phyloP scores from a whole-genome alignment of 2,329 filamentous ascomycete genomes.

The Setomelanomma holmii region DNA sequence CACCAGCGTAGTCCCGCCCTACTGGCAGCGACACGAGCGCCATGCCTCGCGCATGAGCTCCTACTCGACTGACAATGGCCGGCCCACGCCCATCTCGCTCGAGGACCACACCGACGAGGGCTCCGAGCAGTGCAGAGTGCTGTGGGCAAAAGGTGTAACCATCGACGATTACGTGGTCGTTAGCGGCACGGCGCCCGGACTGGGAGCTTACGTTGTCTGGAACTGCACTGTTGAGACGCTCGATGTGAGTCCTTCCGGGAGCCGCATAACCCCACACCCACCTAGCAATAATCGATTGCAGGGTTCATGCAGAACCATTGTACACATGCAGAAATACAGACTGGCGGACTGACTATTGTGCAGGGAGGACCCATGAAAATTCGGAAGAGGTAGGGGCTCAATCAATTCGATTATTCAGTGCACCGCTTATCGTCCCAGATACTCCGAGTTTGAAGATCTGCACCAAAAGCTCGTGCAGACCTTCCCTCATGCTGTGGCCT shows the following conservation, averaged over 20 bases:
- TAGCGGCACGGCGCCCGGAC: constrained; percentile 61
- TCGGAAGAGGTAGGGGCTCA: constrained; percentile 60
- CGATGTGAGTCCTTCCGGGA: constrained; percentile 64
- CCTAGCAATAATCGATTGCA: constrained; percentile 10
- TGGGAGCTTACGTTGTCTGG: constrained; percentile 96
- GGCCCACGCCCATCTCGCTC: constrained; percentile 61
- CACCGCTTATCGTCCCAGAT: constrained; percentile 56
- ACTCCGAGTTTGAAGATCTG: constrained; percentile 92
- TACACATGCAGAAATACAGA: constrained; percentile 2
- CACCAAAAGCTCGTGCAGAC: constrained; percentile 75
- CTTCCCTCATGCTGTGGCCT: constrained; percentile 82
- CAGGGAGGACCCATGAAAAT: constrained; percentile 65
- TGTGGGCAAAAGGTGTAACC: constrained; percentile 68
- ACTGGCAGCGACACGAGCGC: constrained; percentile 55
- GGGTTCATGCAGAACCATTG: constrained; percentile 1
- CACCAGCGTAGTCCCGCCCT: constrained; percentile 53
- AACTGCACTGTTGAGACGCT: constrained; percentile 88
- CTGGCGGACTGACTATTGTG: neutral
- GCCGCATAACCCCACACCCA: constrained; percentile 26
- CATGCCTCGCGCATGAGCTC: constrained; percentile 46
- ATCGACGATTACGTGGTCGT: constrained; percentile 70
- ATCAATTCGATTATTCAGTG: neutral
- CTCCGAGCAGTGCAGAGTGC: constrained; percentile 62
- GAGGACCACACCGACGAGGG: constrained; percentile 69
- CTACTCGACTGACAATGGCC: constrained; percentile 42